Base-by-base conservation (phyloP, 768 basidiomycete genomes). In the Amanita thiersii region DNA sequence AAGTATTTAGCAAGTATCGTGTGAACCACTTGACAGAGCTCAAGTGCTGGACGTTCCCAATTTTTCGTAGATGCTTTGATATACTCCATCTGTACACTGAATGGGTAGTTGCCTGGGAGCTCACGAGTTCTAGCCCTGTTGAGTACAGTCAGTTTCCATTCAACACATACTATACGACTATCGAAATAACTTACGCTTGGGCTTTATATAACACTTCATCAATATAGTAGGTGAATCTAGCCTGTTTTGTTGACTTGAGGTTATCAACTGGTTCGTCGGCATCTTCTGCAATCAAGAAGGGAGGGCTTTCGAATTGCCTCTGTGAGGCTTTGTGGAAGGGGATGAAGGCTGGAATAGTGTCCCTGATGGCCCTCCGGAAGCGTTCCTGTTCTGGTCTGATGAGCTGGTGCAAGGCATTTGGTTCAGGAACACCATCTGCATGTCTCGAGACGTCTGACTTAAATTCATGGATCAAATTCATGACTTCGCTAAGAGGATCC, bases 91-190 rank as follows among this genome's bases (percentile, higher is more conserved):
- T 77, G 73, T 0, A 86, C 77, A 0, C 77, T 61, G 45, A 79
- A 85, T 0, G 83, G 82, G 45, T 75, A 81, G 45, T 72, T 69
- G 10, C 73, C 78, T 0, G 82, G 83, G 0, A 86, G 67, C 50
- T 86, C 83, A 1, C 86, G 73, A 1, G 82, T 79, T 3, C 78
- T 69, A 1, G 84, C 74, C 15, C 86, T 87, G 43, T 9, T 29
- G 23, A 39, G 30, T 11, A 19, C 39, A 21, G 15, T 2, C 0
- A 12, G 6, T 24, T 7, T 1, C 21, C 19, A 5, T n/a, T n/a
- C n/a, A n/a, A n/a, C n/a, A n/a, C n/a, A n/a, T n/a, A n/a, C n/a
- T n/a, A n/a, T n/a, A n/a, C n/a, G n/a, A n/a, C n/a, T n/a, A n/a
- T n/a, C n/a, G n/a, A n/a, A n/a, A n/a, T n/a, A 3, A 59, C 74